Percentiles rank a stretch among this genome's conserved stretches.
These are phyloP conservation scores for Aphanomyces invadans DNA, from an alignment of 352 stramenopile species.

Conservation along the genomic window DNA sequence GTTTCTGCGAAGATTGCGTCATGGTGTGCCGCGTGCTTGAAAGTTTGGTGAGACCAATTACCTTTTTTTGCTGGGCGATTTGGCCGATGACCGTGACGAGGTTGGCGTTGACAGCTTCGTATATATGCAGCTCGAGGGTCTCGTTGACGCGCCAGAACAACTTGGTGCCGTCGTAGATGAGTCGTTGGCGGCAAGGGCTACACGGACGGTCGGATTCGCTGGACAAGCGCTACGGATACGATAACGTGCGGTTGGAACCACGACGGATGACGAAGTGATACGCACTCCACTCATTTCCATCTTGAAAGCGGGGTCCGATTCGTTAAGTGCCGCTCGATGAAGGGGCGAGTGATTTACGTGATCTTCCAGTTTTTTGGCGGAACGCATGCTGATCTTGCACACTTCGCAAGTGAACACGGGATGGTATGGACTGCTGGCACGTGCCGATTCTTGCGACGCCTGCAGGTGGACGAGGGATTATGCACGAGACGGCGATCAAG, in stretches of 20 bases:
- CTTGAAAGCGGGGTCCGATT: constrained; percentile 14
- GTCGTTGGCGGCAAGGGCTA: constrained; percentile 34
- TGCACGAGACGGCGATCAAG: too few species aligned
- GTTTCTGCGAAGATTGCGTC: constrained; percentile 27
- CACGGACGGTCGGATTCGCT: constrained; percentile 17
- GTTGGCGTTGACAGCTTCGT: constrained; percentile 61
- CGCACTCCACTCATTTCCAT: constrained; percentile 26
- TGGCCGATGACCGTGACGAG: constrained; percentile 55
- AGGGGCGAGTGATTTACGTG: constrained; percentile 83
- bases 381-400: constrained; percentile 83
- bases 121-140: constrained; percentile 77
- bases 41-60: constrained; percentile 10
- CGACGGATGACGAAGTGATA: too few species aligned
- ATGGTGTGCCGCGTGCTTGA: neutral
- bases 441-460: too few species aligned
- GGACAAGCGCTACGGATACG: neutral
- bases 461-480: too few species aligned
- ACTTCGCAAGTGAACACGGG: constrained; percentile 39
- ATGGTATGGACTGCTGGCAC: neutral
- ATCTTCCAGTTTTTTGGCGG: constrained; percentile 78
- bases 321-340: constrained; percentile 70
- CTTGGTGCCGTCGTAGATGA: constrained; percentile 79
- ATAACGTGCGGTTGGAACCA: constrained; percentile 26
- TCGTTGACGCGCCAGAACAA: constrained; percentile 84
- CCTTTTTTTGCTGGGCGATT: constrained; percentile 36